Percentiles rank a stretch among this genome's conserved stretches.
Evolutionary conservation across 306 rosid species (phyloP).

Genomic region (Astragalus glycyphyllos): DNA sequence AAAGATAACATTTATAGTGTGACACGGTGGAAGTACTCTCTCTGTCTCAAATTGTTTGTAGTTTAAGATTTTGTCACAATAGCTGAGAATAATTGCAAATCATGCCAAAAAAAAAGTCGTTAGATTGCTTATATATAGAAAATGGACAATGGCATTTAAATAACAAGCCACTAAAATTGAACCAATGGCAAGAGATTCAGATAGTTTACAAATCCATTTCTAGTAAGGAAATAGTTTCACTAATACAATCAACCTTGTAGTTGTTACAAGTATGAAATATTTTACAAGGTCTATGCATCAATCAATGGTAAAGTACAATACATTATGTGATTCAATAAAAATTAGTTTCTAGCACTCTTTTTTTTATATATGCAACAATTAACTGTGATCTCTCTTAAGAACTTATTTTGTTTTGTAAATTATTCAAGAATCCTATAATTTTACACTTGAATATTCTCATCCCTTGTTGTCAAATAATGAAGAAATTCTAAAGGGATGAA

Average conservation of each 20-base stretch:
- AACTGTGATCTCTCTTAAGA: slow-evolving; percentile 31
- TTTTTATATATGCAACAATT: slow-evolving; percentile 33
- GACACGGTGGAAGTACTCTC: too few species aligned
- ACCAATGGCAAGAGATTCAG: not conserved
- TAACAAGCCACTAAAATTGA: not conserved
- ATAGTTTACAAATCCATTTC: too few species aligned
- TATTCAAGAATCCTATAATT: slow-evolving; percentile 47
- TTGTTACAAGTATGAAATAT: slow-evolving; percentile 18
- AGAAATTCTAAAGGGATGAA: slow-evolving; percentile 37
- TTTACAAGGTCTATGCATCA: slow-evolving; percentile 36
- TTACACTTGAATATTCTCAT: slow-evolving; percentile 47
- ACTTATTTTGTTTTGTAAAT: slow-evolving; percentile 33
- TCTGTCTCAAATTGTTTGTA: too few species aligned
- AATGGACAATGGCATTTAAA: not conserved
- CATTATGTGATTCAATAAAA: slow-evolving; percentile 31
- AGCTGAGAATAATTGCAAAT: too few species aligned
- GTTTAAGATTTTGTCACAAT: too few species aligned
- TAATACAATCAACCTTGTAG: not conserved
- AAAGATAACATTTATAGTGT: too few species aligned
- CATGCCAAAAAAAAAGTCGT: slow-evolving; percentile 11
- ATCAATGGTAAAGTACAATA: slow-evolving; percentile 27
- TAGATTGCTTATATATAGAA: slow-evolving; percentile 8
- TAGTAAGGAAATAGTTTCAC: not conserved
- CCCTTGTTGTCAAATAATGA: slow-evolving; percentile 42
- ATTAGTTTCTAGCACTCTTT: slow-evolving; percentile 8